Evolutionary conservation across 495 filamentous ascomycete genomes (phyloP).

Genomic region (Penicillium pancosmium): DNA sequence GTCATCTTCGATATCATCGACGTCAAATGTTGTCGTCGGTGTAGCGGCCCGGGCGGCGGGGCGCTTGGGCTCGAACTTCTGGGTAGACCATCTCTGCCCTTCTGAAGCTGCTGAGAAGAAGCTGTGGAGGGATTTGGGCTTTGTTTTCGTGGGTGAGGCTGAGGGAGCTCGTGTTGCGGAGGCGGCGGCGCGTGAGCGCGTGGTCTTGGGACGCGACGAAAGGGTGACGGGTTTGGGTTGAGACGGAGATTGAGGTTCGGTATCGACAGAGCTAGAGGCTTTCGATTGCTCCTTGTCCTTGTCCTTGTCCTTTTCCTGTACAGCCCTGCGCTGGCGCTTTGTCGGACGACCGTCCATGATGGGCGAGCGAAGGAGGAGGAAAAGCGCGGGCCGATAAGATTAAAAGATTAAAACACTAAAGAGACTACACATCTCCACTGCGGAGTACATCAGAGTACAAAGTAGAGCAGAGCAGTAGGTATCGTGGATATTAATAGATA

Average conservation of each 20-base stretch:
- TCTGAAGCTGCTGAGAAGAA: conserved; percentile 31
- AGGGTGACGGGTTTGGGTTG: conserved; percentile 6
- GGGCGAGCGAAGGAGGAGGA: conserved; percentile 13
- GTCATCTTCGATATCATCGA: conserved; percentile 30
- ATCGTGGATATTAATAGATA: too few species aligned
- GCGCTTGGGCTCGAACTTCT: conserved; percentile 25
- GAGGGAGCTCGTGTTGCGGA: conserved; percentile 14
- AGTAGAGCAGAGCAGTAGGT: too few species aligned
- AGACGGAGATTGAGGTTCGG: conserved; percentile 4
- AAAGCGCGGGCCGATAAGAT: conserved; percentile 7
- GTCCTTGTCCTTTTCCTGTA: too few species aligned
- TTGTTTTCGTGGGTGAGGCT: conserved; percentile 22
- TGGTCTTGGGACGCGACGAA: conserved; percentile 19
- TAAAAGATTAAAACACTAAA: too few species aligned
- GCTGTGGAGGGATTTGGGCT: conserved; percentile 27
- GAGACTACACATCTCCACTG: too few species aligned
- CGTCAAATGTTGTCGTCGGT: conserved; percentile 35
- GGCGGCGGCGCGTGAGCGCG: conserved; percentile 16
- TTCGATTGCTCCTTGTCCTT: too few species aligned
- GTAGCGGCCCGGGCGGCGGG: conserved; percentile 19
- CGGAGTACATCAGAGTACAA: too few species aligned
- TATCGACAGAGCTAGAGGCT: too few species aligned
- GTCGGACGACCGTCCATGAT: conserved; percentile 51
- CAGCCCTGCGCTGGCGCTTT: conserved; percentile 43
- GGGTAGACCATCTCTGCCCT: conserved; percentile 38